Evolutionary conservation across 2,329 filamentous ascomycete genomes (phyloP), one percentile per base, ranked within the genome.

Genomic region (Plectosphaerella sp.): DNA sequence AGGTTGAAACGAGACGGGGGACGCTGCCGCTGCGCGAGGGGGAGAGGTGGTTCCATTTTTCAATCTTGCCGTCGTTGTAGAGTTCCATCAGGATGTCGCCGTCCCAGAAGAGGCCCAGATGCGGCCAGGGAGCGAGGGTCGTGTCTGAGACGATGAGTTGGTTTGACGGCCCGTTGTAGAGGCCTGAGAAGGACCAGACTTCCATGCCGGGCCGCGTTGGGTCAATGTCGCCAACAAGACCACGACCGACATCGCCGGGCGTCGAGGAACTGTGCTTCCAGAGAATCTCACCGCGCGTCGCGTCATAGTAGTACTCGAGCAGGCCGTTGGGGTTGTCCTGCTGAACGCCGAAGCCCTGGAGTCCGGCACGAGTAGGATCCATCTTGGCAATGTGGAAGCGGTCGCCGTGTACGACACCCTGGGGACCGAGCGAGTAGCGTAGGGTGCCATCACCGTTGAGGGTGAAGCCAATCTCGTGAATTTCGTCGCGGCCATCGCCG

Each of bases 291-390:
- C 59, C 59, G 3, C 51, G 43, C 2, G 49, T 51, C 0, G 59
- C 59, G 33, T 61, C 59, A 36, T 61, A 62, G 49, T 62, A 60
- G 53, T 61, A 61, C 24, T 62, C 59, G n/a, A 54, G 52, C 5
- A 62, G 50, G 0, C 45, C 16, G 35, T 42, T 47, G 3, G 57
- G 56, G 46, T 62, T 60, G 0, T 49, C 18, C 35, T 62, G 59
- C 49, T 62, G 59, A 4, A 61, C 53, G 14, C 56, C 59, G 24
- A 54, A 61, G 2, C 59, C 59, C 37, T 62, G 59, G 0, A 60
- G 45, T 2, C 60, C 59, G 8, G 16, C 20, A 7, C 59, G 55
- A n/a, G 41, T 15, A 2, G 57, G 58, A 12, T 61, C 58, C 33
- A 62, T 60, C 53, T 61, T 61, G 20, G 60, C 57, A 15, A 61